Evolutionary conservation across 2,329 filamentous ascomycete genomes (phyloP).

Genomic region (Clonostachys rhizophaga): DNA sequence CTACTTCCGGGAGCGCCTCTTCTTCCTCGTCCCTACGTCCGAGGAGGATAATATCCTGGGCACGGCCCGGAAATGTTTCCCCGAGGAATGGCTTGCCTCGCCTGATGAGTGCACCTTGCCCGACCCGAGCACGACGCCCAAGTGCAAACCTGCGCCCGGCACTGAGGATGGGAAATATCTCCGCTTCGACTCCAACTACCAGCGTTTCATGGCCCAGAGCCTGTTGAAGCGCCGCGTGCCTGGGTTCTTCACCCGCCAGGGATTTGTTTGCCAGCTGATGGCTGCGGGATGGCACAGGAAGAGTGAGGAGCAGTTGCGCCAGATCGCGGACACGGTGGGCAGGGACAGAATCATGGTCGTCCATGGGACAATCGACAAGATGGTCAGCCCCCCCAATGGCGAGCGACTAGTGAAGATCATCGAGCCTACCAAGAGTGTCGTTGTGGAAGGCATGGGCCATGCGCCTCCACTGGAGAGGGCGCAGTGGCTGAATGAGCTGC

Average conservation of each 20-base stretch:
- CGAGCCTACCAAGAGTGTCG: slow-evolving; percentile 52
- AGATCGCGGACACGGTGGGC: slow-evolving; percentile 65
- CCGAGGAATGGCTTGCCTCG: slow-evolving; percentile 52
- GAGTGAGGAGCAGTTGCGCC: slow-evolving; percentile 55
- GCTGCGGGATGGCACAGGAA: slow-evolving; percentile 81
- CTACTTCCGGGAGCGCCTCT: slow-evolving; percentile 54
- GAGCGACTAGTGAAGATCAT: slow-evolving; percentile 63
- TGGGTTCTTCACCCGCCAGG: slow-evolving; percentile 55
- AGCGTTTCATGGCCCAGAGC: slow-evolving; percentile 79
- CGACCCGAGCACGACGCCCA: slow-evolving; percentile 30
- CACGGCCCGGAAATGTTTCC: slow-evolving; percentile 64
- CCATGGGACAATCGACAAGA: slow-evolving; percentile 72
- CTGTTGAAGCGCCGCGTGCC: slow-evolving; percentile 63
- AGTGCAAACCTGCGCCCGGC: slow-evolving; percentile 19
- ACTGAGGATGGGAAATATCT: slow-evolving; percentile 30
- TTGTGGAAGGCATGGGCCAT: slow-evolving; percentile 72
- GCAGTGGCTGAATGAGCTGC: slow-evolving; percentile 60
- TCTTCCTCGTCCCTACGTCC: slow-evolving; percentile 64
- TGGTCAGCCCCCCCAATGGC: slow-evolving; percentile 71
- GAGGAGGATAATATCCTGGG: slow-evolving; percentile 62
- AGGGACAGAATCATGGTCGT: slow-evolving; percentile 70
- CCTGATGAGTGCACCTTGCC: slow-evolving; percentile 57
- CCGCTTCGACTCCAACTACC: slow-evolving; percentile 69
- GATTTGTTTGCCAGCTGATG: slow-evolving; percentile 72
- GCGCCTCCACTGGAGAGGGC: slow-evolving; percentile 68